A percentile compares a stretch with the other conserved stretches of the same genome.
Conservation (phyloP, 805 yeast species). For the Metschnikowia aberdeeniae region DNA sequence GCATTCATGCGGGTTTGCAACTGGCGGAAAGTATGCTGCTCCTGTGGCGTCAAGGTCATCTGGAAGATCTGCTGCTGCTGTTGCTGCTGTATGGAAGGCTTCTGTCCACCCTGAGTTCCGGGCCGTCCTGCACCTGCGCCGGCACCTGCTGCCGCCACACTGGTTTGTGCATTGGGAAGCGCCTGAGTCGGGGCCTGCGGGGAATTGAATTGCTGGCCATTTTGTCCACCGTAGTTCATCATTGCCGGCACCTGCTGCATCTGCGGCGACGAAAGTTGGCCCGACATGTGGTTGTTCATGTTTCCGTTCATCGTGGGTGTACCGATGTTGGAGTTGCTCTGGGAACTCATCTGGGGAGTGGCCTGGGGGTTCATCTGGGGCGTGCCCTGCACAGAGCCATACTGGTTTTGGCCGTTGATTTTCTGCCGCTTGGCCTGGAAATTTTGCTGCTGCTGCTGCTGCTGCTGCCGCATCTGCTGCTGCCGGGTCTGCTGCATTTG, state of each 20-base stretch:
- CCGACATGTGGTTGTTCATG: conserved; percentile 11
- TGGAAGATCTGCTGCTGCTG: conserved; percentile 47
- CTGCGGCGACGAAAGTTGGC: conserved; percentile 13
- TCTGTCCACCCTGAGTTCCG: conserved; percentile 14
- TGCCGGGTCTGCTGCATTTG: conserved; percentile 17
- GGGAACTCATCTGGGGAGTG: conserved; percentile 13
- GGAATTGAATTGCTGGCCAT: not conserved
- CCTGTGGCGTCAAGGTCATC: conserved; percentile 36
- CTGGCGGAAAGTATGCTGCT: conserved; percentile 40
- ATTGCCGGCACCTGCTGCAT: conserved; percentile 11
- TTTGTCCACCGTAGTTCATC: conserved; percentile 3
- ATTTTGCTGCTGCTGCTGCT: conserved; percentile 8
- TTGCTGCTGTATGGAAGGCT: conserved; percentile 33
- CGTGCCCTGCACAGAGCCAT: conserved; percentile 6
- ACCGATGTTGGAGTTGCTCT: conserved; percentile 12
- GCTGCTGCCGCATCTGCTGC: conserved; percentile 11
- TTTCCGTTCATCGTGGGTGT: conserved; percentile 9
- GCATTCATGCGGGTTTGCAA: conserved; percentile 37
- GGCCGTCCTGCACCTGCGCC: conserved; percentile 6
- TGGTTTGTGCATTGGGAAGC: not conserved
- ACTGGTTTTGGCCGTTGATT: conserved; percentile 10
- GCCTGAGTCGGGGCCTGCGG: conserved; percentile 1
- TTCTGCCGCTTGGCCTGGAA: conserved; percentile 16
- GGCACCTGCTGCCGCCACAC: not conserved
- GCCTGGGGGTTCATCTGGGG: conserved; percentile 12